These are phyloP conservation scores for Aspergillus viridinutans DNA, from an alignment of 2,329 filamentous ascomycete genomes.

Conservation along the genomic window DNA sequence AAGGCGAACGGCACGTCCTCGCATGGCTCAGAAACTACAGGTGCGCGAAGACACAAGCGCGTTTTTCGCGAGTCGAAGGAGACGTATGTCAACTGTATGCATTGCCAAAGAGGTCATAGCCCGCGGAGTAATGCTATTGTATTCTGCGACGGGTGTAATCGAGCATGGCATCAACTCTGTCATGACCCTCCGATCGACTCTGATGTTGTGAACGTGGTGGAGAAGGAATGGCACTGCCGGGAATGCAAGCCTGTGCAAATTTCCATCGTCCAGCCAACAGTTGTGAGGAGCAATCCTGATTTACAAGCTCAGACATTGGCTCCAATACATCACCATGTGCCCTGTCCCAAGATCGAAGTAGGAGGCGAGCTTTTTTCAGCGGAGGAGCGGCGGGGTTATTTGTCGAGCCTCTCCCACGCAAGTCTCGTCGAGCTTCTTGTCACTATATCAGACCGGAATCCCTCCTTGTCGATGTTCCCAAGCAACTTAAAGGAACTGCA, in stretches of 20 bases:
- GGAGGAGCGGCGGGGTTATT: conserved; percentile 58
- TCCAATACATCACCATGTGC: conserved; percentile 11
- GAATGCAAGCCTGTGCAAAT: conserved; percentile 54
- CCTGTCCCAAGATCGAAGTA: conserved; percentile 19
- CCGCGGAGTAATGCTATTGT: conserved; percentile 75
- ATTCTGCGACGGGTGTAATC: conserved; percentile 78
- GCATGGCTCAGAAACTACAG: conserved; percentile 9
- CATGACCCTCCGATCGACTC: conserved; percentile 72
- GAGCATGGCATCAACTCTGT: conserved; percentile 76
- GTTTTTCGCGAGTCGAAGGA: conserved; percentile 43
- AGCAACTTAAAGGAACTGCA: conserved; percentile 26
- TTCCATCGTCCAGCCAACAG: conserved; percentile 37
- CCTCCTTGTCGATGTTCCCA: conserved; percentile 63
- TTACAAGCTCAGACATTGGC: conserved; percentile 4
- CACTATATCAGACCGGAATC: conserved; percentile 57
- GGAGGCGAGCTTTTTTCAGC: conserved; percentile 25
- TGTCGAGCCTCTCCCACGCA: conserved; percentile 57
- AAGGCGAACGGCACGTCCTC: conserved; percentile 14
- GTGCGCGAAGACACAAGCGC: conserved; percentile 55
- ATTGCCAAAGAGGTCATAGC: conserved; percentile 68
- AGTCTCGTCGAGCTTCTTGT: conserved; percentile 64
- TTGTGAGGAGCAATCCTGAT: conserved; percentile 28
- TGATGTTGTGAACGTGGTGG: conserved; percentile 61
- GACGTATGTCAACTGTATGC: conserved; percentile 57
- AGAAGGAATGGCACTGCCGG: conserved; percentile 67